Conservation (phyloP, 306 rosid species). For the Glycine latifolia region DNA sequence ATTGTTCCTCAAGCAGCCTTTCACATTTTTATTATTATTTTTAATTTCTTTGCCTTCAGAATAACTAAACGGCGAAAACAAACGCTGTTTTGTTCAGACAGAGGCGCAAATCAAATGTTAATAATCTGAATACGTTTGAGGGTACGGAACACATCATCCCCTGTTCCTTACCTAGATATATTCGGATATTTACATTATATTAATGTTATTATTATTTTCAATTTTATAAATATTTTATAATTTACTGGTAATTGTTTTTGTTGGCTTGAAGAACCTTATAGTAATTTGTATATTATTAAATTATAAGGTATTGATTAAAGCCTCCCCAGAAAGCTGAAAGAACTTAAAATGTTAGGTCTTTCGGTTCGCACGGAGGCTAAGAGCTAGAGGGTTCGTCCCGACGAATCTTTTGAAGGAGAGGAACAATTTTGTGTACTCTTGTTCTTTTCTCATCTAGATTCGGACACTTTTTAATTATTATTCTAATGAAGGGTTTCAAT, state of each 20-base stretch:
- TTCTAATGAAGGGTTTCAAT: too few species aligned
- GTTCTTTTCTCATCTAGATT: constrained; percentile 46
- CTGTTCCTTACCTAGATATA: constrained; percentile 39
- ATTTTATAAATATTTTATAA: neutral
- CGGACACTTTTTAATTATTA: neutral
- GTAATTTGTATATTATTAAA: too few species aligned
- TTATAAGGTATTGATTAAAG: neutral
- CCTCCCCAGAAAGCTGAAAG: constrained; percentile 48
- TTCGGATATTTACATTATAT: constrained; percentile 34
- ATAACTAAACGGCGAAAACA: constrained; percentile 12
- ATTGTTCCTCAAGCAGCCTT: constrained; percentile 43
- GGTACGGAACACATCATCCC: constrained; percentile 15
- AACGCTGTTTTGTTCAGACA: constrained; percentile 44
- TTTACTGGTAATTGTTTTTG: too few species aligned
- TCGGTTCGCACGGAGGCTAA: constrained; percentile 51
- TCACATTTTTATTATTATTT: constrained; percentile 39
- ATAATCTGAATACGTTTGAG: constrained; percentile 25
- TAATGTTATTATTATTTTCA: neutral
- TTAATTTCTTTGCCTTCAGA: constrained; percentile 41
- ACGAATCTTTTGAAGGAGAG: constrained; percentile 32
- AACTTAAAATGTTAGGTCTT: neutral
- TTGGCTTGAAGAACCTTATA: too few species aligned
- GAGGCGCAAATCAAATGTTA: constrained; percentile 42
- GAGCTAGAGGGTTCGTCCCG: neutral
- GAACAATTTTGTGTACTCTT: neutral